These are phyloP conservation scores for Musa balbisiana DNA, from an alignment of 202 grass and related monocot genomes.

Conservation along the genomic window DNA sequence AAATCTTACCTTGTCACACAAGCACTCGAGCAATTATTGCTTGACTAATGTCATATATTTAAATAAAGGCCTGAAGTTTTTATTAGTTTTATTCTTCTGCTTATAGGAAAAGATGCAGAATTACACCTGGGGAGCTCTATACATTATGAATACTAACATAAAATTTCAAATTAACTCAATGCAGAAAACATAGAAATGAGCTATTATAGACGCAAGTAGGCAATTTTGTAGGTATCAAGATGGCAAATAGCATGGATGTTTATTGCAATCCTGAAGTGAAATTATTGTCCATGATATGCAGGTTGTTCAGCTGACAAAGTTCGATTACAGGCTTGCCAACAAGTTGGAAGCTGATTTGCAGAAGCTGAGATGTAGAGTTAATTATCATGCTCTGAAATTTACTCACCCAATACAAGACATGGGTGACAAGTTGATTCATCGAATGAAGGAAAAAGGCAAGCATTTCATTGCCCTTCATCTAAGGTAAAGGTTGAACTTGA, in stretches of 20 bases:
- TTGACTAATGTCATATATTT: not conserved
- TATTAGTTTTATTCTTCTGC: not conserved
- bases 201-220: not conserved
- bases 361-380: slow-evolving; percentile 22
- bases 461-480: slow-evolving; percentile 24
- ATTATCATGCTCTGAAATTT: slow-evolving; percentile 24
- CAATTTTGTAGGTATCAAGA: not conserved
- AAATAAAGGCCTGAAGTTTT: not conserved
- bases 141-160: not conserved
- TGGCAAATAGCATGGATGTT: not conserved
- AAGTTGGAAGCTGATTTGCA: slow-evolving; percentile 21
- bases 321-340: slow-evolving; percentile 24
- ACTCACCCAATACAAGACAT: slow-evolving; percentile 10
- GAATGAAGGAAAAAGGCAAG: slow-evolving; percentile 17
- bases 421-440: slow-evolving; percentile 12
- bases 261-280: not conserved
- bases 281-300: slow-evolving; percentile 8
- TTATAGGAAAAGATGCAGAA: not conserved
- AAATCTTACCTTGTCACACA: no score
- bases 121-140: not conserved
- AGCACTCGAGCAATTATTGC: no score
- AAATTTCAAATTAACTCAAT: not conserved
- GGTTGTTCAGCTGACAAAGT: slow-evolving; percentile 25
- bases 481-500: slow-evolving; percentile 8
- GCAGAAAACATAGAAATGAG: not conserved